Evolutionary conservation across 345 rosid species (phyloP).

Genomic region (Mercurialis annua): DNA sequence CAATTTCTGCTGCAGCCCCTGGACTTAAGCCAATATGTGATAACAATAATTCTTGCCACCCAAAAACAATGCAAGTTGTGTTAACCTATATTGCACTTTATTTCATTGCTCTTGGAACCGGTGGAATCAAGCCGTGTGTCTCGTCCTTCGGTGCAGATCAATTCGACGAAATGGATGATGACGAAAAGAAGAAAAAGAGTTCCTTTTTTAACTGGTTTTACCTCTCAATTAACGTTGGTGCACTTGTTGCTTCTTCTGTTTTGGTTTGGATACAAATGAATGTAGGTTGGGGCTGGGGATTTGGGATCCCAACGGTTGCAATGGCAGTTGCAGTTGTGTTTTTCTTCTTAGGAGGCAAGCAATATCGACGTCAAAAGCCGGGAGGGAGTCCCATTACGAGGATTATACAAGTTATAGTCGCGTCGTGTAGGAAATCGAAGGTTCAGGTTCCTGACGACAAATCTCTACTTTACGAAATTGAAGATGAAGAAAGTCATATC

Average conservation of each 20-base stretch:
- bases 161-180: slow-evolving; percentile 77
- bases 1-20: slow-evolving; percentile 68
- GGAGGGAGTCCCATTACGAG: slow-evolving; percentile 94
- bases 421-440: slow-evolving; percentile 61
- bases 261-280: slow-evolving; percentile 96
- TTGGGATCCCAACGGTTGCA: slow-evolving; percentile 79
- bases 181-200: slow-evolving; percentile 72
- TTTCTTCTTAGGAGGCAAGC: slow-evolving; percentile 70
- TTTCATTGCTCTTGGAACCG: slow-evolving; percentile 89
- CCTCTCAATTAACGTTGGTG: slow-evolving; percentile 84
- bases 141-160: slow-evolving; percentile 98
- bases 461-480: slow-evolving; percentile 67
- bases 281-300: slow-evolving; percentile 98
- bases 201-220: slow-evolving; percentile 98
- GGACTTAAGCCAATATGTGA: slow-evolving; percentile 68
- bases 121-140: slow-evolving; percentile 96
- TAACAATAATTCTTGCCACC: slow-evolving; percentile 46
- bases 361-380: slow-evolving; percentile 72
- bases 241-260: slow-evolving; percentile 79
- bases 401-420: slow-evolving; percentile 73
- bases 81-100: slow-evolving; percentile 67
- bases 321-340: slow-evolving; percentile 79
- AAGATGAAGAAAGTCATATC: slow-evolving; percentile 60
- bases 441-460: slow-evolving; percentile 67
- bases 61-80: slow-evolving; percentile 47